These are phyloP conservation scores for Pisolithus marmoratus DNA, from an alignment of 768 basidiomycete genomes.

Conservation along the genomic window DNA sequence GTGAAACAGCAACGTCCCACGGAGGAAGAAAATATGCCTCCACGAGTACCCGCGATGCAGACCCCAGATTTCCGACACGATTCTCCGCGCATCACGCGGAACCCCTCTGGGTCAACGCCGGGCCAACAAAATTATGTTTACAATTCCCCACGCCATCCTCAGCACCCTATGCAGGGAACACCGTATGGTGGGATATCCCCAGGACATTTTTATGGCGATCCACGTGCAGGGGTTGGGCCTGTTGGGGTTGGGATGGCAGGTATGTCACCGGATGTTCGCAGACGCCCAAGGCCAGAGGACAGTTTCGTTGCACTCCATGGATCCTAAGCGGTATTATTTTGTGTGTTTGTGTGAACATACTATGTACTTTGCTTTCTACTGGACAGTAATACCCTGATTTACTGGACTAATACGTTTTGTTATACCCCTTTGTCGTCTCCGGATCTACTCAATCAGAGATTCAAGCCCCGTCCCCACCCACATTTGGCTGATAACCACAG, in stretches of 20 bases:
- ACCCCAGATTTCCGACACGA: slow-evolving; percentile 30
- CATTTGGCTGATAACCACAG: no score
- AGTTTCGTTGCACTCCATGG: slow-evolving; percentile 30
- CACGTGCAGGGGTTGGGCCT: slow-evolving; percentile 20
- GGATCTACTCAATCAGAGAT: no score
- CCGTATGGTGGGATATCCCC: slow-evolving; percentile 33
- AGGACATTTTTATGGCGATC: slow-evolving; percentile 36
- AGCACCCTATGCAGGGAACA: slow-evolving; percentile 19
- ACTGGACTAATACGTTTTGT: no score
- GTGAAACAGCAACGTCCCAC: slow-evolving; percentile 33
- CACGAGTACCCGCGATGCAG: slow-evolving; percentile 25
- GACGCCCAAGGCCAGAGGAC: slow-evolving; percentile 27
- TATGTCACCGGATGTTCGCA: slow-evolving; percentile 31
- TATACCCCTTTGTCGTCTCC: background rate
- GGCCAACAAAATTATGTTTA: slow-evolving; percentile 25
- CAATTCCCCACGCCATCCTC: slow-evolving; percentile 27
- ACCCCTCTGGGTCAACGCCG: slow-evolving; percentile 21
- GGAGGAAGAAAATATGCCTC: slow-evolving; percentile 23
- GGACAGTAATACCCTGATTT: background rate
- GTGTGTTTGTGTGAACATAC: background rate
- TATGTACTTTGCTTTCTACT: background rate
- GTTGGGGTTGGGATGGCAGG: slow-evolving; percentile 29
- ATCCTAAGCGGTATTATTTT: slow-evolving; percentile 3
- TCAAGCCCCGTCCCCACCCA: no score
- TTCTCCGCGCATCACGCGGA: slow-evolving; percentile 28